These are phyloP conservation scores for Asclepias syriaca DNA, from an alignment of 257 asterid genomes.

Conservation along the genomic window DNA sequence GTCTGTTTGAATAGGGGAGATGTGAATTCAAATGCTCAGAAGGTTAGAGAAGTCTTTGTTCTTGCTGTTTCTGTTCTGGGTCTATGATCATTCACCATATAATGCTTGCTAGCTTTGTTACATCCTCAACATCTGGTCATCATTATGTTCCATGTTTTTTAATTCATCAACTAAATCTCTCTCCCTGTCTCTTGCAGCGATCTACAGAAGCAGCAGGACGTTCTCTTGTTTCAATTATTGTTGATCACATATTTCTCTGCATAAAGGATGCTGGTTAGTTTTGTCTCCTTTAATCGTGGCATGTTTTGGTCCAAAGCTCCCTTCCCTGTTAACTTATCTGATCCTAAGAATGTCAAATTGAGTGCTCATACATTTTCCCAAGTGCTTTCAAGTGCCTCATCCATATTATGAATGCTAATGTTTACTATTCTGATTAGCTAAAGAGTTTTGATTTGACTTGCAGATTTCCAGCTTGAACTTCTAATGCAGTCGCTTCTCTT, in stretches of 20 bases:
- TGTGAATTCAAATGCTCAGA: conserved; percentile 67
- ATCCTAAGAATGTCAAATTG: background rate
- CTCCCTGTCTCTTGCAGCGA: conserved; percentile 42
- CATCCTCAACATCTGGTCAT: conserved; percentile 2
- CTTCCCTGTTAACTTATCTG: background rate
- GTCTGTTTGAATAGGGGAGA: conserved; percentile 96
- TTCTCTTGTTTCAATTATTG: conserved; percentile 71
- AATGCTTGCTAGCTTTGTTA: conserved; percentile 1
- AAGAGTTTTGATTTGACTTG: conserved; percentile 26
- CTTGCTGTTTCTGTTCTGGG: background rate
- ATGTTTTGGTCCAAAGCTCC: background rate
- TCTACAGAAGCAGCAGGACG: conserved; percentile 95
- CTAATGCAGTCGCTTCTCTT: conserved; percentile 90
- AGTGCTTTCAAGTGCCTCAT: background rate
- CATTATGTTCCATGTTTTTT: conserved; percentile 14
- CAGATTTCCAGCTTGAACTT: conserved; percentile 97
- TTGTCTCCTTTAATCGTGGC: conserved; percentile 14
- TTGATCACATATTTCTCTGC: conserved; percentile 95
- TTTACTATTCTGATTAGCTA: background rate
- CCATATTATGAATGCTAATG: background rate
- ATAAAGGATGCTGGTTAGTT: conserved; percentile 87
- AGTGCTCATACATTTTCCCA: background rate
- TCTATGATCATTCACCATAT: background rate
- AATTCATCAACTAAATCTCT: conserved; percentile 25
- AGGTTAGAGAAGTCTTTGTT: conserved; percentile 35